Conservation (phyloP, 768 basidiomycete genomes). For the Udeniomyces megalosporus region DNA sequence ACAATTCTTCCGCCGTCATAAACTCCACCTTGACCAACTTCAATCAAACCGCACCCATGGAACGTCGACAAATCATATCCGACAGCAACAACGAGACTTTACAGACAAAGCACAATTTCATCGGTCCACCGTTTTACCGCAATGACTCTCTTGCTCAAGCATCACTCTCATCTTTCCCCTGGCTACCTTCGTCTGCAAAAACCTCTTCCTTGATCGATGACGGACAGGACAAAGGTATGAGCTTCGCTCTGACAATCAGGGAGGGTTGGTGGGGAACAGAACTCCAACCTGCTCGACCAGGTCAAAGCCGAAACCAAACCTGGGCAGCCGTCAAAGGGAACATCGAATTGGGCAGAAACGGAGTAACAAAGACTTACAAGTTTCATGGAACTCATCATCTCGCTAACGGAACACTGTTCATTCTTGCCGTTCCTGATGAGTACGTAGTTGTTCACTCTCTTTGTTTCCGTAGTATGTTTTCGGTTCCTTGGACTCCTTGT, state of each 20-base stretch:
- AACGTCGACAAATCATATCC: no score
- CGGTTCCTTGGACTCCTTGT: background rate
- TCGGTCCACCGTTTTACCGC: background rate
- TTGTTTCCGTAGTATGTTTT: no score
- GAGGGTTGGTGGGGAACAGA: conserved; percentile 6
- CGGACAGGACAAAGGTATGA: background rate
- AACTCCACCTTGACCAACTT: no score
- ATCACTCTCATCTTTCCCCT: background rate
- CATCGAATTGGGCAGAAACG: background rate
- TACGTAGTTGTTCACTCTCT: background rate
- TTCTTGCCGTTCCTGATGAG: background rate
- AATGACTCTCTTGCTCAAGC: background rate
- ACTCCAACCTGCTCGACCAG: background rate
- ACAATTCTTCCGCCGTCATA: no score
- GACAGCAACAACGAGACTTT: no score
- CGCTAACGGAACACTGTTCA: background rate
- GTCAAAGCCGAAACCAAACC: background rate
- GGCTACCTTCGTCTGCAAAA: background rate
- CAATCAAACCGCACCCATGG: no score
- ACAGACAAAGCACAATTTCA: no score
- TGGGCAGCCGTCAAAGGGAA: background rate
- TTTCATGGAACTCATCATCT: background rate
- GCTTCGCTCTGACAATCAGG: background rate
- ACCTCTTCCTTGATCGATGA: background rate
- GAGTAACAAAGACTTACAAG: background rate